Conservation (phyloP, 192 early-diverging fungal species). For the Powellomyces hirtus region DNA sequence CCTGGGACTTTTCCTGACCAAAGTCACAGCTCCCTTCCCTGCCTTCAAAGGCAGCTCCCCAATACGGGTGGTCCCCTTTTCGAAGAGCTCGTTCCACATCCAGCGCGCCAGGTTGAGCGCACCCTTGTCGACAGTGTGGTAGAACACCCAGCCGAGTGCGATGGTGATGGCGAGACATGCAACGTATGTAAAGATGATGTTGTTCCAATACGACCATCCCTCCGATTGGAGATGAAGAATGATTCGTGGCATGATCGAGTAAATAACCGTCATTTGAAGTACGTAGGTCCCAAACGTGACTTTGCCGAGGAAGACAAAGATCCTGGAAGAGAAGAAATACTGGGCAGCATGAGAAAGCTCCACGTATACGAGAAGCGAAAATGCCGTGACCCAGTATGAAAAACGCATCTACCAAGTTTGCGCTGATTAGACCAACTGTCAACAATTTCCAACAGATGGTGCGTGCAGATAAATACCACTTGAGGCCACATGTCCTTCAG, state of each 20-base stretch:
- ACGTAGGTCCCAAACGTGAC: constrained; percentile 5
- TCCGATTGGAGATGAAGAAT: background rate
- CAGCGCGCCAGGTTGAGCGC: background rate
- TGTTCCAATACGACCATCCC: constrained; percentile 10
- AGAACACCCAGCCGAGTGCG: background rate
- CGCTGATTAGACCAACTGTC: background rate
- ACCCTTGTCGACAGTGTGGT: constrained; percentile 7
- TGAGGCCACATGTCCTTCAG: background rate
- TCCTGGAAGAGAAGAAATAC: constrained; percentile 1
- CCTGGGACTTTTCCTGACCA: background rate
- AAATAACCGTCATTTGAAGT: constrained; percentile 7
- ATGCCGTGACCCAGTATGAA: background rate
- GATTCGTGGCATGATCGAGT: constrained; percentile 1
- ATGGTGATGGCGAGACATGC: background rate
- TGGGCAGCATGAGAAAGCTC: background rate
- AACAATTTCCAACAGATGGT: background rate
- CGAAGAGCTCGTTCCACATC: constrained; percentile 13
- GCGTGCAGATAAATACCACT: background rate
- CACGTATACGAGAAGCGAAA: background rate
- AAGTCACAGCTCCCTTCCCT: background rate
- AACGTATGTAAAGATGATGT: background rate
- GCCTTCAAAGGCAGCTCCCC: background rate
- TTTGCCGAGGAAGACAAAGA: constrained; percentile 2
- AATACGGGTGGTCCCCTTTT: background rate
- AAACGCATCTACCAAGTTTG: background rate